phyloP scores from a whole-genome alignment of 495 filamentous ascomycete genomes.

The Antarctomyces pellizariae region DNA sequence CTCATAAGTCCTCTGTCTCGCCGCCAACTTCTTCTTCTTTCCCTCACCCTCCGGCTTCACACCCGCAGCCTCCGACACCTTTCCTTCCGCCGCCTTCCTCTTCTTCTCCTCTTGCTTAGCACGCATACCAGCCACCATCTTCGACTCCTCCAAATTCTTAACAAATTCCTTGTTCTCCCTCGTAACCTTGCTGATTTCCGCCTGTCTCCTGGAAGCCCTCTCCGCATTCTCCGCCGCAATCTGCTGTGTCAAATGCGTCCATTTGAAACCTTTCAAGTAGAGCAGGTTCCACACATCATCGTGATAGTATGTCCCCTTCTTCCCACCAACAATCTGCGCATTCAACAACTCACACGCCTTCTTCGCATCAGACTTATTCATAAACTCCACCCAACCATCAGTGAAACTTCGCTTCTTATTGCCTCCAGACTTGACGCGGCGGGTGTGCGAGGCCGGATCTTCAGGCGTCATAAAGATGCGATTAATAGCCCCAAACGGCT shows the following conservation, averaged over 20 bases:
- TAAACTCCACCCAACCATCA: conserved; percentile 91
- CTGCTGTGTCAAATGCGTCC: conserved; percentile 43
- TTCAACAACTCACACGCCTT: conserved; percentile 68
- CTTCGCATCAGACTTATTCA: conserved; percentile 46
- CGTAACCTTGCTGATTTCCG: conserved; percentile 54
- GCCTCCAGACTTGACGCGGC: conserved; percentile 39
- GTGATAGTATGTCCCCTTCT: conserved; percentile 71
- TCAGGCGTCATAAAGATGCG: conserved; percentile 77
- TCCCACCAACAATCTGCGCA: conserved; percentile 57
- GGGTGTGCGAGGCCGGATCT: conserved; percentile 32
- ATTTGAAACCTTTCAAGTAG: conserved; percentile 73
- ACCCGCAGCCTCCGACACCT: conserved; percentile 7
- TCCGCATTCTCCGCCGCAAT: conserved; percentile 65
- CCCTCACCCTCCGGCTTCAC: conserved; percentile 8
- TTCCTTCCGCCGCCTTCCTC: conserved; percentile 16
- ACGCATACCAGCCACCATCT: conserved; percentile 48
- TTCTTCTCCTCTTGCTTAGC: conserved; percentile 37
- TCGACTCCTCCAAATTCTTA: conserved; percentile 48
- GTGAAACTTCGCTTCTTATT: conserved; percentile 75
- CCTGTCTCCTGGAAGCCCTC: conserved; percentile 50
- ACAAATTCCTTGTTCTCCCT: conserved; percentile 72
- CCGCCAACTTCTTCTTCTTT: conserved; percentile 8
- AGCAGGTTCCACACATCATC: conserved; percentile 71
- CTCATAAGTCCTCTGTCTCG: conserved; percentile 38
- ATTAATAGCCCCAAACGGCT: conserved; percentile 54